Base-by-base conservation (phyloP, 345 rosid species). In the Moringa oleifera region DNA sequence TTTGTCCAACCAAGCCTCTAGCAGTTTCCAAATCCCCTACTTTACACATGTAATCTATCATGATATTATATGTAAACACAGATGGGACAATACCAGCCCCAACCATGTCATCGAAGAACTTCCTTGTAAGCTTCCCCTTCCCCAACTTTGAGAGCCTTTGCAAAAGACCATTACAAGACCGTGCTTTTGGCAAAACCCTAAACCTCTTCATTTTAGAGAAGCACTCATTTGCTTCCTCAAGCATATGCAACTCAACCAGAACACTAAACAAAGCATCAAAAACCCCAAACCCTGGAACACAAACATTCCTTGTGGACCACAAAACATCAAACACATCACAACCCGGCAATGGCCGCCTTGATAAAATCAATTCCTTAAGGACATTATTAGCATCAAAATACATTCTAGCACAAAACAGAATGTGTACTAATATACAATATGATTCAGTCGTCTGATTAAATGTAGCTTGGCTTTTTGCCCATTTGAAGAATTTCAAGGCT, bases 231-330 rank as follows among this genome's bases (percentile, higher is more conserved):
- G 95, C 95, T 55, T 83, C 87, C 59, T 81, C 81, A 55, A 85
- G 76, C 85, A 79, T 71, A 55, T 82, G 89, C 61, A 83, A 49
- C 22, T 87, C 91, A 69, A 87, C 76, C 58, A 83, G 70, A 68
- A 78, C 81, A 64, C 84, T 80, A 73, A 87, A 87, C 67, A 87
- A 75, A 58, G 86, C 81, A 88, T 88, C 87, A 68, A 88, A 88
- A 17, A 88, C 91, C 36, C 91, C 95, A 67, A 71, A 85, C 7
- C 84, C 85, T 20, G 64, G 77, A 37, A 71, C 70, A 59, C 80
- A 83, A 19, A 81, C 81, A 52, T 76, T 83, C 79, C 87, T 79
- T 1, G 85, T 81, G 8, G 81, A 81, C 95, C 95, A 88, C 18
- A 88, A 55, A 58, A 77, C 72, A 66, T 88, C 85, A 58, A 88